Percentiles rank a stretch among this genome's conserved stretches.
Evolutionary conservation across 2,329 filamentous ascomycete genomes (phyloP).

Genomic region (Aspergillus vadensis): DNA sequence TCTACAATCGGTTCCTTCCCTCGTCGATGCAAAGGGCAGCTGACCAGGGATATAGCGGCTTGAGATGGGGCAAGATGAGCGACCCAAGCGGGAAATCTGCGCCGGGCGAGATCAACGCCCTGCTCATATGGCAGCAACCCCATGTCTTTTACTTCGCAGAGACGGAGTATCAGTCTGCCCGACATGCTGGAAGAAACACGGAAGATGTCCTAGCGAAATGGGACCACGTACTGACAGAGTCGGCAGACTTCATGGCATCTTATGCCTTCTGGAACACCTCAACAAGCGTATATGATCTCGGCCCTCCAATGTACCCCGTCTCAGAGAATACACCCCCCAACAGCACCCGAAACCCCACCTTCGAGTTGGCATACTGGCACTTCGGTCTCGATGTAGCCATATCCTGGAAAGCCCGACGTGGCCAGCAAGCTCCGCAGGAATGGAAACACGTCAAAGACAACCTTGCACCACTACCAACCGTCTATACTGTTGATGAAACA

Average conservation of each 20-base stretch:
- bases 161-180: constrained; percentile 54
- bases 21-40: constrained; percentile 39
- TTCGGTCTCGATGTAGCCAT: constrained; percentile 60
- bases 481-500: constrained; percentile 15
- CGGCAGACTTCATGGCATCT: constrained; percentile 62
- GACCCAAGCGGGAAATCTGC: constrained; percentile 58
- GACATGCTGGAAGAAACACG: constrained; percentile 24
- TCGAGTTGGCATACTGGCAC: constrained; percentile 63
- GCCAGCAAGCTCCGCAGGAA: constrained; percentile 43
- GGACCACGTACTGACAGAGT: constrained; percentile 54
- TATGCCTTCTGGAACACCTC: constrained; percentile 58
- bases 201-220: constrained; percentile 47
- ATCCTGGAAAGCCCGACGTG: constrained; percentile 55
- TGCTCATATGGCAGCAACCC: constrained; percentile 65
- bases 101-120: constrained; percentile 62
- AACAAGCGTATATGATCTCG: constrained; percentile 56
- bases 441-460: constrained; percentile 56
- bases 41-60: constrained; percentile 45
- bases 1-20: constrained; percentile 51
- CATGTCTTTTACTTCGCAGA: constrained; percentile 64
- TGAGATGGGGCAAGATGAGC: constrained; percentile 59
- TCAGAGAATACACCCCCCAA: constrained; percentile 63
- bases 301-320: constrained; percentile 55
- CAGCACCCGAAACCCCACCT: constrained; percentile 59
- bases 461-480: constrained; percentile 56